phyloP scores from a whole-genome alignment of 345 rosid species.

The Noccaea bulbosa region DNA sequence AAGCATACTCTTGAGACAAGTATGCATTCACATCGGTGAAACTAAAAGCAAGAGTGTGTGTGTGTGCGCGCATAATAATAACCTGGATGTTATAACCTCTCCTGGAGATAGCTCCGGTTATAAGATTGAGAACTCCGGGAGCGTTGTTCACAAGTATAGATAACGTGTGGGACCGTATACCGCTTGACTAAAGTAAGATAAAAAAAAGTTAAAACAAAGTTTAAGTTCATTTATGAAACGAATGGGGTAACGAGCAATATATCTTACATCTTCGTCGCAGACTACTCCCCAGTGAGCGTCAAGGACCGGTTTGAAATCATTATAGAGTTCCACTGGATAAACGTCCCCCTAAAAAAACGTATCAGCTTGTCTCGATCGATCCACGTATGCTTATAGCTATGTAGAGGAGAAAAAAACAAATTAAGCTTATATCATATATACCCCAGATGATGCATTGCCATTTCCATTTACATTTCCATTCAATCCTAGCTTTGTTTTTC shows the following conservation, averaged over 20 bases:
- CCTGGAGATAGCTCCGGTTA: slow-evolving; percentile 74
- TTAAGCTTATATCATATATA: slow-evolving; percentile 33
- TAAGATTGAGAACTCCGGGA: slow-evolving; percentile 73
- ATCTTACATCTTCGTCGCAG: slow-evolving; percentile 83
- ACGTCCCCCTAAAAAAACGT: slow-evolving; percentile 75
- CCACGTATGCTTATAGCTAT: background rate
- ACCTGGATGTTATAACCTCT: slow-evolving; percentile 84
- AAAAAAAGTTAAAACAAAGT: background rate
- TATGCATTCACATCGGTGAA: background rate
- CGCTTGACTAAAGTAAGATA: slow-evolving; percentile 53
- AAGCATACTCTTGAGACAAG: slow-evolving; percentile 12
- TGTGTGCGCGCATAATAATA: background rate
- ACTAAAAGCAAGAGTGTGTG: slow-evolving; percentile 17
- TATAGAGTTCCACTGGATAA: slow-evolving; percentile 84
- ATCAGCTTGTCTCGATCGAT: slow-evolving; percentile 10
- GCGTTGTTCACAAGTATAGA: slow-evolving; percentile 64
- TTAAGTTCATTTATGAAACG: background rate
- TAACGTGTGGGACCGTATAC: slow-evolving; percentile 66
- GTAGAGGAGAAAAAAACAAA: slow-evolving; percentile 5
- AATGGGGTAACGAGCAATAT: slow-evolving; percentile 6
- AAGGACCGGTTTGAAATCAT: slow-evolving; percentile 67
- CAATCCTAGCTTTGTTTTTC: slow-evolving; percentile 41
- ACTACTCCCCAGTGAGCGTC: slow-evolving; percentile 98
- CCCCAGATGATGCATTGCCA: slow-evolving; percentile 52
- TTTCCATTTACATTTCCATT: slow-evolving; percentile 45